Conservation (phyloP, 805 yeast species). For the Tetrapisispora iriomotensis region DNA sequence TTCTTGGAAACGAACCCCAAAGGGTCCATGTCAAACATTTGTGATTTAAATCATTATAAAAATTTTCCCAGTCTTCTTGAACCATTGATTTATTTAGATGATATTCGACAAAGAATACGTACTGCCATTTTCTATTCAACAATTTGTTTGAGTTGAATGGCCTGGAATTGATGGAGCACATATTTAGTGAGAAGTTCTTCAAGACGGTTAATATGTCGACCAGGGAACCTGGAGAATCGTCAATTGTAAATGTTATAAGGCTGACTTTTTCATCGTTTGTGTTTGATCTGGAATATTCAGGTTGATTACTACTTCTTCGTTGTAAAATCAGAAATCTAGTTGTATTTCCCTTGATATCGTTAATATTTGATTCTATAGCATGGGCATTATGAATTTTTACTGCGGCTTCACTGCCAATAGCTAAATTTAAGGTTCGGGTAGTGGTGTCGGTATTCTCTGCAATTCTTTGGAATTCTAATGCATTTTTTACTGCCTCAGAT, state of each 20-base stretch:
- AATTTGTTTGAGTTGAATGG: conserved; percentile 49
- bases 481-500: conserved; percentile 70
- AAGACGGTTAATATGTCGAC: conserved; percentile 54
- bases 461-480: conserved; percentile 23
- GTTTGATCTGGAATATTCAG: too few species aligned
- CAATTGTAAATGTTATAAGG: conserved; percentile 55
- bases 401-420: conserved; percentile 66
- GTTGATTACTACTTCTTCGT: conserved; percentile 10
- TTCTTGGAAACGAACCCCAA: conserved; percentile 50
- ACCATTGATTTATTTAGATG: conserved; percentile 23
- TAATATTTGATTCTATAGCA: conserved; percentile 46
- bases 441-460: conserved; percentile 15
- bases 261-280: conserved; percentile 30
- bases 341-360: conserved; percentile 67
- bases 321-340: conserved; percentile 75
- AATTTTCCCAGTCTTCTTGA: conserved; percentile 19
- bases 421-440: conserved; percentile 39
- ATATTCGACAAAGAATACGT: conserved; percentile 70
- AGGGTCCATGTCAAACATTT: conserved; percentile 43
- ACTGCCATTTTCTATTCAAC: conserved; percentile 49
- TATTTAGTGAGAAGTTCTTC: conserved; percentile 45
- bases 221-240: conserved; percentile 65
- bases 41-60: conserved; percentile 35
- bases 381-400: conserved; percentile 50
- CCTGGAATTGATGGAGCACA: conserved; percentile 66